Base-by-base conservation (phyloP, 2,329 filamentous ascomycete species). In the Aspergillus sojae region DNA sequence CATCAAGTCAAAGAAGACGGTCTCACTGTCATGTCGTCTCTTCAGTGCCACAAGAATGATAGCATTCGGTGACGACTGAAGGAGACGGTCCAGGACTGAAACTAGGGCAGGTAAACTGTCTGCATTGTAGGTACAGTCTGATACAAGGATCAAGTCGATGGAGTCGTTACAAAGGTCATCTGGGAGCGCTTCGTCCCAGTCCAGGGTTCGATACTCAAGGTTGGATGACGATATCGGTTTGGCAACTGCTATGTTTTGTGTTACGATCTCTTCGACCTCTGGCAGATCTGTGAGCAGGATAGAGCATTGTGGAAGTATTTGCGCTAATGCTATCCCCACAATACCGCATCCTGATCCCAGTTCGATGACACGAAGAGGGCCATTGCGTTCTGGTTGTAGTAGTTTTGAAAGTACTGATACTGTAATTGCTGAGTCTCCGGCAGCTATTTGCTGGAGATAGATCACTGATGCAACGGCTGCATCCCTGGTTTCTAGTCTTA, bases 61-160 rank as follows among this genome's bases (percentile, higher is more conserved):
- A 0, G 83, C 81, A 63, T 80, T 74, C 2, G 85, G 84, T 6
- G 83, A 86, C 34, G 72, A 73, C 21, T 75, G 71, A 48, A 82
- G 75, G 56, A 90, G 75, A 11, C 75, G 78, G 26, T 72, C 69
- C 11, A 92, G 77, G 1, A 87, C 88, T 32, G 78, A 77, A 9
- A 91, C 88, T 43, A 92, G 78, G 28, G 86, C 82, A 3, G 87
- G 86, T 58, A 89, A 84, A 63, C 86, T 89, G 69, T 90, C 88
- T 19, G 85, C 80, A 73, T 92, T 92, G 77, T 92, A 92, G 1
- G 89, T 92, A 76, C 90, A 92, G 73, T 92, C 90, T 2, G 88
- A 88, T 1, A 91, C 84, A 4, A 91, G 73, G 26, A 91, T 81
- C 39, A 92, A 71, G 72, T 90, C 85, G 69, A 86, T 82, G 12